phyloP scores from a whole-genome alignment of 306 rosid species.

The Prunus salicina region DNA sequence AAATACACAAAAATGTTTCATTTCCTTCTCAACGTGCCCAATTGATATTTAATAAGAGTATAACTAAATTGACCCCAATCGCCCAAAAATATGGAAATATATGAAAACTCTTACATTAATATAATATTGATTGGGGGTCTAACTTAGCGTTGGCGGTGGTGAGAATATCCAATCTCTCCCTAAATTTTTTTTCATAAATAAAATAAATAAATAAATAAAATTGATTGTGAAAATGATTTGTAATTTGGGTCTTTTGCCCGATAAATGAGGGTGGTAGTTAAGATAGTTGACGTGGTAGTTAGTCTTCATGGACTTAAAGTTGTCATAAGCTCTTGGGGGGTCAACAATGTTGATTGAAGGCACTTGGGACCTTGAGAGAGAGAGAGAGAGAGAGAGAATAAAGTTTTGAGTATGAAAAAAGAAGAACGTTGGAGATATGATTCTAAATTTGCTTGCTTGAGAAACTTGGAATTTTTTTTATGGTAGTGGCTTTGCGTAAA shows the following conservation, averaged over 20 bases:
- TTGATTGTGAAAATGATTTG: not conserved
- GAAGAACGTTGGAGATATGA: constrained; percentile 26
- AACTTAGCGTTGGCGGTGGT: fast-evolving
- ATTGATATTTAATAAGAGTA: not conserved
- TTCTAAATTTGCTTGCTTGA: constrained; percentile 37
- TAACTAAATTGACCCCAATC: not conserved
- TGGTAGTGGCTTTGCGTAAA: constrained; percentile 52
- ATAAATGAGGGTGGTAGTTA: not conserved
- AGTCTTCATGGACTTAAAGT: not conserved
- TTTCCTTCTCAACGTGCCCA: not conserved
- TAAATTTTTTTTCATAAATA: no score
- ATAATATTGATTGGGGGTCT: no score
- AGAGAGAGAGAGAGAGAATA: no score
- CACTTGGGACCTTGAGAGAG: no score
- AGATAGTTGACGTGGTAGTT: not conserved
- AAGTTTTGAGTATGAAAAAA: not conserved
- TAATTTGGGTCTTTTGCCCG: not conserved
- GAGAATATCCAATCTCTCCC: fast-evolving
- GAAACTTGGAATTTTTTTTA: constrained; percentile 35
- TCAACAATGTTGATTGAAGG: no score
- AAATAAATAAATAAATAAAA: not conserved
- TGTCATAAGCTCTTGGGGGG: not conserved
- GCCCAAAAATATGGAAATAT: not conserved
- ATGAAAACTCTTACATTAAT: no score
- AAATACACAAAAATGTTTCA: not conserved